Evolutionary conservation across 345 rosid species (phyloP).

Genomic region (Reutealis trisperma): DNA sequence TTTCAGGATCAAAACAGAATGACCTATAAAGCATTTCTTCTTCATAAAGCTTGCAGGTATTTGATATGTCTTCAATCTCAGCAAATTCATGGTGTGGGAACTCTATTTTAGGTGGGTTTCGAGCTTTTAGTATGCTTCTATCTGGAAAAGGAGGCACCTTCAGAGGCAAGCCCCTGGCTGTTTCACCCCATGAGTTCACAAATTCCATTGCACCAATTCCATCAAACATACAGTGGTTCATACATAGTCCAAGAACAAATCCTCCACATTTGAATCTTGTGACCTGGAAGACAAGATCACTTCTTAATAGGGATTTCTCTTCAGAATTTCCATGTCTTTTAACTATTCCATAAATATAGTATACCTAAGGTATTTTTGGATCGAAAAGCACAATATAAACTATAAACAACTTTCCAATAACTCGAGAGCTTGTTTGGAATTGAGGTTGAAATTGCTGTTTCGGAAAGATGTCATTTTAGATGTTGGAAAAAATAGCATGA

Average conservation of each 20-base stretch:
- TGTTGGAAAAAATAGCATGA: no score
- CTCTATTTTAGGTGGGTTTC: constrained; percentile 56
- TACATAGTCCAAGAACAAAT: constrained; percentile 64
- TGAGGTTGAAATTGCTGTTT: no score
- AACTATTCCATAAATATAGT: background rate
- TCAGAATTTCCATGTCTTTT: background rate
- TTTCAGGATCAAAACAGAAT: constrained; percentile 63
- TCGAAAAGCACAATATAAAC: background rate
- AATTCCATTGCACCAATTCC: constrained; percentile 88
- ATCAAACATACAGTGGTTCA: constrained; percentile 88
- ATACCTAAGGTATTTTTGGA: background rate
- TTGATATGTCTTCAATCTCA: constrained; percentile 65
- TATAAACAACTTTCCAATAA: background rate
- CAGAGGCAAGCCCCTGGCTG: constrained; percentile 72
- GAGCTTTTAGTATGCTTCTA: constrained; percentile 55
- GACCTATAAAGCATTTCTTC: constrained; percentile 64
- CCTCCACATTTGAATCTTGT: constrained; percentile 86
- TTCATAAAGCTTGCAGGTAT: constrained; percentile 55
- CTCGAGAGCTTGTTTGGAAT: background rate
- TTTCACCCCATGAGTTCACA: constrained; percentile 82
- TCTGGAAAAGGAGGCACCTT: constrained; percentile 61
- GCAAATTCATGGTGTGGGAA: constrained; percentile 69
- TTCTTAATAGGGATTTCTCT: background rate
- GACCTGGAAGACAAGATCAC: constrained; percentile 44
- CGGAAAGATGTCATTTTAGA: no score